phyloP scores from a whole-genome alignment of 257 asterid genomes.

The Paraleonurus japonicus region DNA sequence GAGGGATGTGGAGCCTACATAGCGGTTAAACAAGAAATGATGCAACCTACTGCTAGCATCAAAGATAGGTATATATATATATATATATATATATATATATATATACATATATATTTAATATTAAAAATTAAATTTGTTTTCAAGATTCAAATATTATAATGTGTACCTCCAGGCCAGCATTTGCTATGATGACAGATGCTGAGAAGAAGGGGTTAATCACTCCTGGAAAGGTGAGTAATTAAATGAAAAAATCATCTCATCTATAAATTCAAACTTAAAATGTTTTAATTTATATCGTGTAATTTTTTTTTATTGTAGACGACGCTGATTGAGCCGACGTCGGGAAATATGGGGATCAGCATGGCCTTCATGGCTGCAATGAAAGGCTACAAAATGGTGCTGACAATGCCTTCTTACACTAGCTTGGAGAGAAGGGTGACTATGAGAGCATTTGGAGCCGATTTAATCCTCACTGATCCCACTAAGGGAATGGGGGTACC shows the following conservation, averaged over 20 bases:
- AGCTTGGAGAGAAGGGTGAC: slow-evolving; percentile 93
- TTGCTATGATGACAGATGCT: slow-evolving; percentile 85
- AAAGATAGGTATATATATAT: slow-evolving; percentile 67
- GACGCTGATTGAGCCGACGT: slow-evolving; percentile 91
- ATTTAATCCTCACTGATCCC: slow-evolving; percentile 84
- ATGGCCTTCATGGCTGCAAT: slow-evolving; percentile 97
- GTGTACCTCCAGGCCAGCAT: slow-evolving; percentile 65
- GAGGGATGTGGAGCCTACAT: slow-evolving; percentile 92
- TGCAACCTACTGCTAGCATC: slow-evolving; percentile 98
- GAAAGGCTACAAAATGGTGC: slow-evolving; percentile 95
- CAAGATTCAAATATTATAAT: background rate
- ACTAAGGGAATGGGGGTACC: slow-evolving; percentile 97
- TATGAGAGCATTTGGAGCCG: slow-evolving; percentile 96
- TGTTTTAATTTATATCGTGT: too few relatives aligned
- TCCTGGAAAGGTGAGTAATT: slow-evolving; percentile 71
- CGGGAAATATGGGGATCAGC: slow-evolving; percentile 98
- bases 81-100: too few relatives aligned
- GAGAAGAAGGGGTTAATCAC: slow-evolving; percentile 81
- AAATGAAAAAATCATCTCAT: too few relatives aligned
- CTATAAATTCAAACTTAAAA: too few relatives aligned
- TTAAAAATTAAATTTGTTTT: background rate
- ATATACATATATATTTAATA: too few relatives aligned
- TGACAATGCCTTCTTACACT: slow-evolving; percentile 98
- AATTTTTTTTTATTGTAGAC: too few relatives aligned
- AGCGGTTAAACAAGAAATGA: slow-evolving; percentile 96